phyloP scores from a whole-genome alignment of 768 basidiomycete species.

The Termitomyces titanicus region DNA sequence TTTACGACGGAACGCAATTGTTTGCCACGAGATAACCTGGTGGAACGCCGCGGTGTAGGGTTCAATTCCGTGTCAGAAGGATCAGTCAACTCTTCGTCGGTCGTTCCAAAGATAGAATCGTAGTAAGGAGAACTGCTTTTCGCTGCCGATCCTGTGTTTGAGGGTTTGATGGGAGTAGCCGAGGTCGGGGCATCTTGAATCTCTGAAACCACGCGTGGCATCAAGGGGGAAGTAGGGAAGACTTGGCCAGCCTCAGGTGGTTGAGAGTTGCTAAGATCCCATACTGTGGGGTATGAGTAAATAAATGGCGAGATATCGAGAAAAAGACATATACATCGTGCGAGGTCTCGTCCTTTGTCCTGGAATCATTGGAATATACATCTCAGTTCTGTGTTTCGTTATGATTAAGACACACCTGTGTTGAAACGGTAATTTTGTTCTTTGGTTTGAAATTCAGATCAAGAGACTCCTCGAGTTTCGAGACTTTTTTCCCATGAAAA shows the following conservation, averaged over 20 bases:
- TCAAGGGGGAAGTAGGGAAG: conserved; percentile 11
- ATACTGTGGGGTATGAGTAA: conserved; percentile 6
- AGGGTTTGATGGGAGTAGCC: neutral
- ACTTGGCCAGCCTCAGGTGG: conserved; percentile 2
- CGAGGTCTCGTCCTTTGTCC: conserved; percentile 23
- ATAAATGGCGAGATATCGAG: neutral
- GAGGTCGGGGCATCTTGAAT: neutral
- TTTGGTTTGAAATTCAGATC: conserved; percentile 16
- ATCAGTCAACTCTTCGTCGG: conserved; percentile 23
- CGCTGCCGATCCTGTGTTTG: neutral
- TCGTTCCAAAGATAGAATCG: conserved; percentile 19
- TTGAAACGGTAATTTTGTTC: conserved; percentile 10
- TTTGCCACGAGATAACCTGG: neutral
- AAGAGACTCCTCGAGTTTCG: conserved; percentile 20
- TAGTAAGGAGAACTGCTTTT: conserved; percentile 5
- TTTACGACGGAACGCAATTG: neutral
- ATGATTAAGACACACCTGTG: conserved; percentile 13
- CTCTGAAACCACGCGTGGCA: conserved; percentile 5
- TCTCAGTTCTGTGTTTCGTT: neutral
- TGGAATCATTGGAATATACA: neutral
- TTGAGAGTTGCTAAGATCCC: conserved; percentile 12
- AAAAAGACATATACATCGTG: conserved; percentile 16
- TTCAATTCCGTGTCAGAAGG: conserved; percentile 16
- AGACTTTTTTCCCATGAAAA: conserved; percentile 17
- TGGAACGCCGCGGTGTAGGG: neutral